Evolutionary conservation across 2,329 filamentous ascomycete species (phyloP), one percentile per base, ranked within the genome.

Genomic region (Bretziella fagacearum): DNA sequence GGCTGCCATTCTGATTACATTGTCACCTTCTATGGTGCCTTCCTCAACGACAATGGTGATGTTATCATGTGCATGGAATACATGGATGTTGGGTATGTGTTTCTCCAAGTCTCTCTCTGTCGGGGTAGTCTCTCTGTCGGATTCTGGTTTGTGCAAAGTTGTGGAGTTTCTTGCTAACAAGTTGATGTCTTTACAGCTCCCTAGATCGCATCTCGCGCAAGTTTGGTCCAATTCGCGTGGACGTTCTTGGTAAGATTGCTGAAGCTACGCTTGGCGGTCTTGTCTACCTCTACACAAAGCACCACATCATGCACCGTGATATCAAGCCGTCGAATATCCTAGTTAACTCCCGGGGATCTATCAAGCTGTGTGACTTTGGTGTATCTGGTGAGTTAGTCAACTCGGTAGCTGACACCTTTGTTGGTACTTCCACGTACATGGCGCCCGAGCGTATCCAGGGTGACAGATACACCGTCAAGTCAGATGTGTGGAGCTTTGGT

Each of bases 11-110:
- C 84, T 18, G 84, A 91, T 52, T 87, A 93, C 62, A 96, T 98
- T 58, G 91, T 98, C 51, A 94, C 82, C 47, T 98, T 95, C 63
- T 96, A 96, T 59, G 91, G 91, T 51, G 91, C 91, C 30, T 98
- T 96, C 60, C 74, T 96, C 58, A 96, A 94, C 60, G 84, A 93
- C 59, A 86, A 86, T 52, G 89, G 93, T 59, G 91, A 98, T 65
- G 93, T 98, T 50, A 93, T 96, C 56, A 89, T 98, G 80, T 98
- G 91, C 63, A 98, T 98, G 91, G 91, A 98, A 63, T 96, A 98
- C 61, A 94, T 94, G 85, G 91, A 98, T 64, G 85, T 89, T 60
- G 91, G 91, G 91, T 96, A 73, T 64, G 84, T 67, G 32, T 30
- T 17, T 17, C 10, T 32, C 10, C 11, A 15, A 10, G n/a, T n/a